Evolutionary conservation across 1,284 basidiomycete species (phyloP), one percentile per base, ranked within the genome.

Genomic region (Trichosporon sp.): DNA sequence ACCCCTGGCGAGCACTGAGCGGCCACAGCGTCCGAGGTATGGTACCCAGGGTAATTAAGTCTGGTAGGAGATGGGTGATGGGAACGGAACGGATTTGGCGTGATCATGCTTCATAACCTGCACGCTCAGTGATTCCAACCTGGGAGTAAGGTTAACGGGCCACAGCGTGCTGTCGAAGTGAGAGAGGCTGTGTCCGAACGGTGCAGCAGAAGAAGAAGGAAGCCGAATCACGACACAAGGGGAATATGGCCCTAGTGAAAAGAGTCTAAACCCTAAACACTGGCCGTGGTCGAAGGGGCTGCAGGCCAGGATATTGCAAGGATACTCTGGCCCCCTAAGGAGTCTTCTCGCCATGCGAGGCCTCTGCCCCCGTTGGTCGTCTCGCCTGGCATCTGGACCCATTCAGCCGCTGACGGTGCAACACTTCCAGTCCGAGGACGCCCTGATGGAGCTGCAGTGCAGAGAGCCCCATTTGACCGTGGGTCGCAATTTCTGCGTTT

Each of bases 231-330:
- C 49, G 49, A 54, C 49, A 54, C 49, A 29, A 54, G 49, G 49
- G 25, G 49, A 16, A 29, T 54, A 29, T 54, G 49, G 49, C 16
- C 16, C 31, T 27, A 54, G 49, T n/a, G 16, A 54, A 54, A 27
- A 8, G 49, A 54, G 49, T 54, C 49, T 54, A 54, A 54, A 54
- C 27, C 49, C n/a, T 54, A 54, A 54, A 54, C 31, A 27, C 27
- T n/a, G 49, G 25, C 4, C 31, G 14, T 6, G 6, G 49, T 27
- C 27, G 27, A 54, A 31, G n/a, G n/a, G n/a, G n/a, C n/a, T n/a
- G n/a, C n/a, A n/a, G n/a, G n/a, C n/a, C n/a, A n/a, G n/a, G n/a
- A 54, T 54, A 29, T 29, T 29, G 49, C 25, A 29, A 29, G 49
- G 49, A 29, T 29, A 29, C 46, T 52, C 46, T 29, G 23, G 14